Evolutionary conservation across 2,329 filamentous ascomycete genomes (phyloP).

Genomic region (Ceratocystis lukuohia): DNA sequence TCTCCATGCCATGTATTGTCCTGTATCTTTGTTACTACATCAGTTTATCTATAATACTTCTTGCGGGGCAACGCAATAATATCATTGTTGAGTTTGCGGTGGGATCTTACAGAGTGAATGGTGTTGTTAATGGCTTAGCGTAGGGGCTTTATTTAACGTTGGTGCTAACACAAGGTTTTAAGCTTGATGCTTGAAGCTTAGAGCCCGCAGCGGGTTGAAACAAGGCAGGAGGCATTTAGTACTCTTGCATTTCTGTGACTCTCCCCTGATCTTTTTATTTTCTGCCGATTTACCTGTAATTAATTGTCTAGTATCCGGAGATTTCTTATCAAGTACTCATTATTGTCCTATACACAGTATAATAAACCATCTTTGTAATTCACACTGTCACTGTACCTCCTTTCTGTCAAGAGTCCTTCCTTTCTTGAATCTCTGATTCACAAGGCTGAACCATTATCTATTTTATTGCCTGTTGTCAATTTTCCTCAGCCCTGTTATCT

Average conservation of each 20-base stretch:
- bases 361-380: not conserved
- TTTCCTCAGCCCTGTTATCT: not conserved
- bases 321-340: not conserved
- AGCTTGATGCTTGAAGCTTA: not conserved
- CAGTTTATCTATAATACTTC: no score
- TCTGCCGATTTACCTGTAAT: no score
- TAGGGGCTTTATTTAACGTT: not conserved
- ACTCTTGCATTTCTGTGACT: no score
- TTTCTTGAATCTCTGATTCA: not conserved
- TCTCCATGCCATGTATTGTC: no score
- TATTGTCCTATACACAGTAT: not conserved
- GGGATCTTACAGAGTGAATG: no score
- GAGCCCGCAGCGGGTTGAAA: not conserved
- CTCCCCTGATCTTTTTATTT: no score
- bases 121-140: not conserved
- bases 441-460: no score
- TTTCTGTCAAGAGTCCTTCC: not conserved
- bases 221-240: not conserved
- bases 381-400: not conserved
- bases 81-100: not conserved
- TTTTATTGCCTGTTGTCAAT: no score
- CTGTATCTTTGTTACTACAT: no score
- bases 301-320: no score
- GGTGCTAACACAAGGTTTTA: not conserved
- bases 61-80: not conserved